Conservation (phyloP, 2,329 filamentous ascomycete genomes). For the Pseudogymnoascus sp. region DNA sequence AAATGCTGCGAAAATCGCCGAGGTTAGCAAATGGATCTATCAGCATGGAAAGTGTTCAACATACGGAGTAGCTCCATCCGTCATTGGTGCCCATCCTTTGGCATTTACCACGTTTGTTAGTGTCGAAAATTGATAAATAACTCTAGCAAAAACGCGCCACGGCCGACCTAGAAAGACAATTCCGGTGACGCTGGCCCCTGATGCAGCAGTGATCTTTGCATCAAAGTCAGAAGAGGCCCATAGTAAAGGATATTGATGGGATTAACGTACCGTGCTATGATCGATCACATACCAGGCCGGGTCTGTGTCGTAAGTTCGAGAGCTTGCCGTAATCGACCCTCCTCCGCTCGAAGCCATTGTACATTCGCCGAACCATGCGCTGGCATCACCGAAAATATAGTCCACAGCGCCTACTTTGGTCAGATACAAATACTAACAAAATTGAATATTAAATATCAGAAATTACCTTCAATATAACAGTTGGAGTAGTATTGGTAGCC, state of each 20-base stretch:
- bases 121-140: slow-evolving; percentile 39
- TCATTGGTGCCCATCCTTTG: slow-evolving; percentile 35
- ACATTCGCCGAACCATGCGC: slow-evolving; percentile 41
- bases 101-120: slow-evolving; percentile 40
- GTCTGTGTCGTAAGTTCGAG: slow-evolving; percentile 29
- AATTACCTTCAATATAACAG: slow-evolving; percentile 42
- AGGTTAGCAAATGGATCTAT: background rate
- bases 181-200: slow-evolving; percentile 20
- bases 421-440: slow-evolving; percentile 4
- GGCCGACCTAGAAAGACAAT: slow-evolving; percentile 42
- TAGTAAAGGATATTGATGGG: background rate
- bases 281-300: slow-evolving; percentile 44
- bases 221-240: slow-evolving; percentile 16
- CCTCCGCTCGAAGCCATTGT: slow-evolving; percentile 21
- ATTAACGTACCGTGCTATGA: slow-evolving; percentile 33
- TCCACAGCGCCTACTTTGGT: slow-evolving; percentile 34
- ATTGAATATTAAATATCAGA: background rate
- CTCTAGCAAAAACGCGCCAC: slow-evolving; percentile 40
- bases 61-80: slow-evolving; percentile 15
- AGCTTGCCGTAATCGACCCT: slow-evolving; percentile 38
- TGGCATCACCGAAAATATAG: slow-evolving; percentile 47
- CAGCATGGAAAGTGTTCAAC: background rate
- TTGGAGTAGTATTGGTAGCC: slow-evolving; percentile 47
- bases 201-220: slow-evolving; percentile 4
- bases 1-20: background rate